Evolutionary conservation across 306 rosid species (phyloP).

Genomic region (Canavalia ensiformis): DNA sequence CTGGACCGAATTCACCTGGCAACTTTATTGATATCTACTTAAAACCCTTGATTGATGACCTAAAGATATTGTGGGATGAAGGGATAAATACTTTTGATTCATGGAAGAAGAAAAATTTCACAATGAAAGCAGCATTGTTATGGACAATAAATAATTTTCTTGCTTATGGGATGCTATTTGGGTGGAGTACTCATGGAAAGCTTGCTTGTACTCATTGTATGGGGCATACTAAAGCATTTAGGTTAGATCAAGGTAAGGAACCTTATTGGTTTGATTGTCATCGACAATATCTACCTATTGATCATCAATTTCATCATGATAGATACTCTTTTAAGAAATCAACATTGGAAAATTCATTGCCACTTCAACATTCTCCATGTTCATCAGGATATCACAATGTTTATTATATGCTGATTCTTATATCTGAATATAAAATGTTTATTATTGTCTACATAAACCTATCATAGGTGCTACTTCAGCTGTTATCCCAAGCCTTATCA

Average conservation of each 20-base stretch:
- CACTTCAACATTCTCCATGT: too few relatives aligned
- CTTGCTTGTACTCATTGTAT: slow-evolving; percentile 21
- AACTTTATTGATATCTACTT: too few relatives aligned
- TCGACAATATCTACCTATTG: neutral
- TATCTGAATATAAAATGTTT: too few relatives aligned
- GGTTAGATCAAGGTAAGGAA: neutral
- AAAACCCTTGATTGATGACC: too few relatives aligned
- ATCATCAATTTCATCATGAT: neutral
- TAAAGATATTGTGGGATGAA: too few relatives aligned
- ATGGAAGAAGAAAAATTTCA: slow-evolving; percentile 2
- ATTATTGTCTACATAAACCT: too few relatives aligned
- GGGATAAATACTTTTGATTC: neutral
- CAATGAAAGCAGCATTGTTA: neutral
- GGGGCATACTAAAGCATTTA: neutral
- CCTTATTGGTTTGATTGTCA: neutral
- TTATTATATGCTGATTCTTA: too few relatives aligned
- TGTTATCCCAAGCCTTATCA: too few relatives aligned
- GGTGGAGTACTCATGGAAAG: neutral
- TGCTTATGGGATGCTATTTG: neutral
- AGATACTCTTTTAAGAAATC: neutral
- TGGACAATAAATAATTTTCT: slow-evolving; percentile 24
- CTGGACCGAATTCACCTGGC: too few relatives aligned
- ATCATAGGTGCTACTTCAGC: too few relatives aligned
- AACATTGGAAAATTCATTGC: neutral
- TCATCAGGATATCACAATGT: too few relatives aligned